phyloP scores from a whole-genome alignment of 129 eudicot species.

The Daucus carota region DNA sequence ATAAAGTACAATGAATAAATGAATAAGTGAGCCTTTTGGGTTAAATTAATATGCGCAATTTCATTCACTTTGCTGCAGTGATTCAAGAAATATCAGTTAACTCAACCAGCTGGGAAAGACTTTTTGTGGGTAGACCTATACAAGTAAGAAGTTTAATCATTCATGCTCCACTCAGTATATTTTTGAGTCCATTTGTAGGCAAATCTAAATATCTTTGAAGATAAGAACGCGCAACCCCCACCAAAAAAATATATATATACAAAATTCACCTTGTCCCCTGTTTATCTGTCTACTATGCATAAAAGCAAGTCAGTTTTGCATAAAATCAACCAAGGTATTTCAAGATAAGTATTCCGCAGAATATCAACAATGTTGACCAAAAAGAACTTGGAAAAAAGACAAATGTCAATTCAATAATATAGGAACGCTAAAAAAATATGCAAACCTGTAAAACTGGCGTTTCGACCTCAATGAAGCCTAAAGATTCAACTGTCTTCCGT shows the following conservation, averaged over 20 bases:
- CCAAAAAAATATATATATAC: too few relatives aligned
- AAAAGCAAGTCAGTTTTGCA: neutral
- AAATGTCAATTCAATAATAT: neutral
- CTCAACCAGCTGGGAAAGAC: neutral
- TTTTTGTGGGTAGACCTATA: neutral
- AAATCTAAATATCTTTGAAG: neutral
- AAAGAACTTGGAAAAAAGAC: neutral
- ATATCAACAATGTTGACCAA: neutral
- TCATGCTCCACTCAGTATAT: neutral
- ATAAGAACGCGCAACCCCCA: too few relatives aligned
- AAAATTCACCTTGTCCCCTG: neutral
- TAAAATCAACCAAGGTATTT: neutral
- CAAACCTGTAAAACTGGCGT: conserved; percentile 97
- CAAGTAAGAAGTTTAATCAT: neutral
- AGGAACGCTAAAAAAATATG: conserved; percentile 4
- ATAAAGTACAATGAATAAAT: neutral
- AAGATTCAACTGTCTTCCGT: conserved; percentile 84
- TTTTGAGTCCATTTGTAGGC: neutral
- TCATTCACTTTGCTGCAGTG: neutral
- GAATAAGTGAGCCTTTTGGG: neutral
- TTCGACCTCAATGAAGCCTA: conserved; percentile 88
- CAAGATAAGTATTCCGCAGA: neutral
- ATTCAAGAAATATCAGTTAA: neutral
- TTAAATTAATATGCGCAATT: neutral
- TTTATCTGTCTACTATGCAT: neutral